phyloP scores from a whole-genome alignment of 305 asterid genomes.

The Lippia alba region DNA sequence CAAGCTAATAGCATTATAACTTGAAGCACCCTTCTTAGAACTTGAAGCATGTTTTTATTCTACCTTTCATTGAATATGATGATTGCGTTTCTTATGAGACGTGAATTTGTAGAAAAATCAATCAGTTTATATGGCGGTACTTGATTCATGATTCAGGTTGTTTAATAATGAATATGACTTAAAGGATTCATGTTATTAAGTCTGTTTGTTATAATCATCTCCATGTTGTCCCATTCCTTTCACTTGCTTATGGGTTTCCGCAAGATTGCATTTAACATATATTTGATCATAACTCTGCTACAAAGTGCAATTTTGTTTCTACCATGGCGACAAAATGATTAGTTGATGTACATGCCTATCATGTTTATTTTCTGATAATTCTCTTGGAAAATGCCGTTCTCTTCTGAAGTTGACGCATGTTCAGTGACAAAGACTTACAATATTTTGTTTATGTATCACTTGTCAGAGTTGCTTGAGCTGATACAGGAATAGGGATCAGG shows the following conservation, averaged over 20 bases:
- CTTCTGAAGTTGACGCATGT: constrained; percentile 17
- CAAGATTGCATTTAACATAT: not conserved
- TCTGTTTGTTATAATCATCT: no score
- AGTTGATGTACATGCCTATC: not conserved
- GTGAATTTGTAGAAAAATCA: not conserved
- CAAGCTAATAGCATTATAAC: not conserved
- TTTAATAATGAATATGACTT: not conserved
- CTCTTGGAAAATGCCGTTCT: constrained; percentile 8
- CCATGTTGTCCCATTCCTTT: no score
- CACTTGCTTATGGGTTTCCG: not conserved
- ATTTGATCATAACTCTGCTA: not conserved
- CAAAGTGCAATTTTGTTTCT: not conserved
- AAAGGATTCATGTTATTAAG: no score
- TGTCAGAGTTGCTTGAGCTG: constrained; percentile 34
- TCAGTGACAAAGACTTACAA: constrained; percentile 11
- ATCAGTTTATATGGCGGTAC: not conserved
- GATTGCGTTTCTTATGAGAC: not conserved
- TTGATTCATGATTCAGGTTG: constrained; percentile 1
- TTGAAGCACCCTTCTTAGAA: not conserved
- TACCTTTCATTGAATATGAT: not conserved
- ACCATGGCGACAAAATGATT: no score
- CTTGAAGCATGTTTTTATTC: constrained; percentile 1
- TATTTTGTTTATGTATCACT: not conserved
- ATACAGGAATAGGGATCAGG: constrained; percentile 28
- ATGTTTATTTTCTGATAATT: not conserved